A percentile compares a stretch with the other conserved stretches of the same genome.
phyloP scores from a whole-genome alignment of 2,329 filamentous ascomycete species.

The Biscogniauxia marginata region DNA sequence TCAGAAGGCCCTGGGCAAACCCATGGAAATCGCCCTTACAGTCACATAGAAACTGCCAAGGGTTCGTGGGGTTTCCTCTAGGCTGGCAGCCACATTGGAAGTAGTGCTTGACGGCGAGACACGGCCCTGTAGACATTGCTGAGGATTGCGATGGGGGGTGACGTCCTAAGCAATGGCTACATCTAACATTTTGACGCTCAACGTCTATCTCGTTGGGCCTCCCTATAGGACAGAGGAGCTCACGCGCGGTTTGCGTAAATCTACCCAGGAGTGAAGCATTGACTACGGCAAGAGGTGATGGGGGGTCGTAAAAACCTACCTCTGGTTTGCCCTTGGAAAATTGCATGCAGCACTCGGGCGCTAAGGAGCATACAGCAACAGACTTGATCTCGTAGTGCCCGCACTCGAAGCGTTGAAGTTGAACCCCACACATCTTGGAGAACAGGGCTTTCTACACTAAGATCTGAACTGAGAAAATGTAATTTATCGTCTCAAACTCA shows the following conservation, averaged over 20 bases:
- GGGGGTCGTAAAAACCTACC: not conserved
- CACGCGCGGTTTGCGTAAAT: not conserved
- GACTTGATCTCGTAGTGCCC: not conserved
- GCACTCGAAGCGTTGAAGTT: not conserved
- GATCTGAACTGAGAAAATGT: too few relatives aligned
- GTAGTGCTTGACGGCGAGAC: not conserved
- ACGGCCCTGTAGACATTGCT: not conserved
- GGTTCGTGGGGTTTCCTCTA: not conserved
- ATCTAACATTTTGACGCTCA: not conserved
- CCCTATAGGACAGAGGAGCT: not conserved
- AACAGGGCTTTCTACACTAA: too few relatives aligned
- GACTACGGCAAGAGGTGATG: not conserved
- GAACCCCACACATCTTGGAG: not conserved
- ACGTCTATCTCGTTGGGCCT: not conserved
- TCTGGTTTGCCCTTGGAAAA: not conserved
- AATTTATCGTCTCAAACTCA: too few relatives aligned
- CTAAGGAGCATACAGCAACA: not conserved
- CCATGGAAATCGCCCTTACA: not conserved
- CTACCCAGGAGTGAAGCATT: not conserved
- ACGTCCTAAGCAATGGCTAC: not conserved
- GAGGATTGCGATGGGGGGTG: not conserved
- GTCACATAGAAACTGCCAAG: not conserved
- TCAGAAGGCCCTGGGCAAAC: not conserved
- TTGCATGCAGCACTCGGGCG: not conserved
- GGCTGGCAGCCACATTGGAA: not conserved